A percentile compares a stretch with the other conserved stretches of the same genome.
These are phyloP conservation scores for Fragaria iinumae DNA, from an alignment of 306 rosid genomes.

Conservation along the genomic window DNA sequence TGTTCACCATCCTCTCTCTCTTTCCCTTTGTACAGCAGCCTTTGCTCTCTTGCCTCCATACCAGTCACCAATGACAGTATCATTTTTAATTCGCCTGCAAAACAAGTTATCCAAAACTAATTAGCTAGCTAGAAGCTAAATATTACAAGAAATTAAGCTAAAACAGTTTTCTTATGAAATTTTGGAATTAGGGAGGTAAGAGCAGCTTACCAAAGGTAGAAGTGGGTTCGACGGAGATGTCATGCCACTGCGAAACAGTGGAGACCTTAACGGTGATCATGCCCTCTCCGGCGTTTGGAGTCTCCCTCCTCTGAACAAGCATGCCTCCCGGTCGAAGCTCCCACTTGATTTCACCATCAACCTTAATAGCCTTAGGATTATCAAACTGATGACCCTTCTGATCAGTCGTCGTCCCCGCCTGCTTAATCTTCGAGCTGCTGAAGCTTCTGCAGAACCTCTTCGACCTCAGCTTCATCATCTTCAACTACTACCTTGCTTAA, in stretches of 20 bases:
- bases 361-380: not conserved
- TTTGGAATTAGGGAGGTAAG: not conserved
- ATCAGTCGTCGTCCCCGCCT: not conserved
- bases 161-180: no score
- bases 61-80: constrained; percentile 61
- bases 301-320: constrained; percentile 92
- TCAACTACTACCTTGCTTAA: not conserved
- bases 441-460: constrained; percentile 66
- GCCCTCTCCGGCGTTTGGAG: constrained; percentile 42
- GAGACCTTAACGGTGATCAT: constrained; percentile 80
- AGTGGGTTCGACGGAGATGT: constrained; percentile 68
- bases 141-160: not conserved
- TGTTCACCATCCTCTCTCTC: constrained; percentile 82
- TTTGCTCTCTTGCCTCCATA: constrained; percentile 79
- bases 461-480: constrained; percentile 80
- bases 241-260: constrained; percentile 68
- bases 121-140: not conserved
- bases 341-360: constrained; percentile 68
- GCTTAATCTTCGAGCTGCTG: constrained; percentile 37
- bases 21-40: constrained; percentile 82
- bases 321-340: constrained; percentile 96
- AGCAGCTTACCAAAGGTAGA: constrained; percentile 68
- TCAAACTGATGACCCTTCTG: constrained; percentile 27
- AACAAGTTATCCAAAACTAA: not conserved
- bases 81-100: constrained; percentile 82